Percentiles rank a stretch among this genome's conserved stretches.
Conservation (phyloP, 140 eudicot genomes). For the Flaveria floridana region DNA sequence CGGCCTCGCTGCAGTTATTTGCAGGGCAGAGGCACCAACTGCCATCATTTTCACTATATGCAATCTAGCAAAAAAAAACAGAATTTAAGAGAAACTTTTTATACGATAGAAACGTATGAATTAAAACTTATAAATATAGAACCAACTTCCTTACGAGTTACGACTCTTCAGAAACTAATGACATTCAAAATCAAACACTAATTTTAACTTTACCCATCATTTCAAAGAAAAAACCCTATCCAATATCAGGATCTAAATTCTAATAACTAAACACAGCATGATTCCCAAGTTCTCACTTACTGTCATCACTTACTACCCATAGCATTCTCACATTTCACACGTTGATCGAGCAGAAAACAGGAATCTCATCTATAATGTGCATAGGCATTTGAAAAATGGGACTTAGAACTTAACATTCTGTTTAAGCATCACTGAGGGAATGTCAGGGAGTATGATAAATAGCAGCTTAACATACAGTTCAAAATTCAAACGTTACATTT, state of each 20-base stretch:
- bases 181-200: neutral
- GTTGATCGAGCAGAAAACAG: neutral
- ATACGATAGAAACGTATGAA: conserved; percentile 3
- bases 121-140: neutral
- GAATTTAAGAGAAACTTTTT: neutral
- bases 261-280: conserved; percentile 11
- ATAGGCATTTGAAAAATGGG: neutral
- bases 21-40: conserved; percentile 65
- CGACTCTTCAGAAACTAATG: neutral
- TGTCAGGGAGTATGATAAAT: neutral
- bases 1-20: conserved; percentile 53
- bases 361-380: neutral
- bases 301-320: neutral
- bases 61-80: conserved; percentile 29
- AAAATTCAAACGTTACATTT: conserved; percentile 10
- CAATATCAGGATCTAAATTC: neutral
- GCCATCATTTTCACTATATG: conserved; percentile 56
- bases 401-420: neutral
- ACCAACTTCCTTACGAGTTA: neutral
- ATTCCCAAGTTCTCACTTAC: neutral
- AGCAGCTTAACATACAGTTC: conserved; percentile 2
- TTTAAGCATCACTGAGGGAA: neutral
- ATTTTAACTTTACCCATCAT: neutral
- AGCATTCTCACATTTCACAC: neutral
- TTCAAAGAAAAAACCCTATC: neutral